phyloP scores from a whole-genome alignment of 169 alveolate genomes.

The Plasmodium blacklocki region DNA sequence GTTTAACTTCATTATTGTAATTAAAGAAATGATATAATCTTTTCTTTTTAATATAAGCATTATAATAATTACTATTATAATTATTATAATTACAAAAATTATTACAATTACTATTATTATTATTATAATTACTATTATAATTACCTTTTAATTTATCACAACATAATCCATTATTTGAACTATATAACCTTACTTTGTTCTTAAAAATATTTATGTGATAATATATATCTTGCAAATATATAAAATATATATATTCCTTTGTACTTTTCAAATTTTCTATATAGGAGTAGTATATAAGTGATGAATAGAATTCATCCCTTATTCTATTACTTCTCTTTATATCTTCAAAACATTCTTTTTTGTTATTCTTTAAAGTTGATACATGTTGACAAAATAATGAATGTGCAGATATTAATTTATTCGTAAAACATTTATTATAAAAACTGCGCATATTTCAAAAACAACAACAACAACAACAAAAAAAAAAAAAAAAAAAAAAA shows the following conservation, averaged over 20 bases:
- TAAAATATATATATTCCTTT: background rate
- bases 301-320: slow-evolving; percentile 13
- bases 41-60: too few relatives aligned
- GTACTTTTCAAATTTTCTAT: background rate
- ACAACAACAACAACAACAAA: background rate
- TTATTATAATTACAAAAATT: too few relatives aligned
- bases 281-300: background rate
- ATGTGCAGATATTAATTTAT: slow-evolving; percentile 64
- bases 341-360: slow-evolving; percentile 28
- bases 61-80: too few relatives aligned
- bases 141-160: too few relatives aligned
- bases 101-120: too few relatives aligned
- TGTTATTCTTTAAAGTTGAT: slow-evolving; percentile 48
- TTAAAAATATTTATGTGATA: too few relatives aligned
- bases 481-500: background rate
- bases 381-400: slow-evolving; percentile 66
- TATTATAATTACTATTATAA: too few relatives aligned
- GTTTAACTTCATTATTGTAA: too few relatives aligned
- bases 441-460: slow-evolving; percentile 6
- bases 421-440: slow-evolving; percentile 14
- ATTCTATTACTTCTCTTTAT: slow-evolving; percentile 28
- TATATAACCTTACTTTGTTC: too few relatives aligned
- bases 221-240: too few relatives aligned
- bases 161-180: too few relatives aligned
- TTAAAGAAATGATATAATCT: too few relatives aligned